A percentile compares a stretch with the other conserved stretches of the same genome.
phyloP scores from a whole-genome alignment of 148 eudicot genomes.

The Rhododendron ovatum region DNA sequence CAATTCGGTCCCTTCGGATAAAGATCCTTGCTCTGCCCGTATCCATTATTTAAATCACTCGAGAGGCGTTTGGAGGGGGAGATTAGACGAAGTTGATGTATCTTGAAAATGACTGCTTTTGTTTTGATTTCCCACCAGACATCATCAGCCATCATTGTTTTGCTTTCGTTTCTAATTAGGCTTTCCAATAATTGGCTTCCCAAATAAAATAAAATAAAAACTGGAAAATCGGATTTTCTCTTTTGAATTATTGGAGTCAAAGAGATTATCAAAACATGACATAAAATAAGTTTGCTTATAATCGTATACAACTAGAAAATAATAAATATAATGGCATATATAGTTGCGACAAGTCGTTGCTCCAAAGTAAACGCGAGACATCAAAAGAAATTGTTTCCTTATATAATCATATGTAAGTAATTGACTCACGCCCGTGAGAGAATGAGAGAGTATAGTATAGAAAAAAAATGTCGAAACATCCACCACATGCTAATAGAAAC shows the following conservation, averaged over 20 bases:
- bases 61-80: background rate
- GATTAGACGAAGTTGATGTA: background rate
- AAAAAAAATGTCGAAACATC: background rate
- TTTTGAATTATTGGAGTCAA: background rate
- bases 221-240: background rate
- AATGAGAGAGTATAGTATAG: background rate
- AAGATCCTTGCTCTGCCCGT: background rate
- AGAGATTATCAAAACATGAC: background rate
- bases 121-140: background rate
- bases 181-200: background rate
- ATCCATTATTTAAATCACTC: background rate
- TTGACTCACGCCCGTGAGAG: background rate
- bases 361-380: background rate
- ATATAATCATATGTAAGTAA: background rate
- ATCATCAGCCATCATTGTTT: background rate
- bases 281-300: background rate
- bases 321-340: background rate
- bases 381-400: background rate
- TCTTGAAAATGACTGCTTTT: background rate
- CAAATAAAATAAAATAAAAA: background rate
- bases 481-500: background rate
- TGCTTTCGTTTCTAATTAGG: background rate
- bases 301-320: background rate
- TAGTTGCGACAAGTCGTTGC: background rate
- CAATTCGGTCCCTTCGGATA: background rate